phyloP scores from a whole-genome alignment of 2,329 filamentous ascomycete genomes.

The Neonectria coccinea region DNA sequence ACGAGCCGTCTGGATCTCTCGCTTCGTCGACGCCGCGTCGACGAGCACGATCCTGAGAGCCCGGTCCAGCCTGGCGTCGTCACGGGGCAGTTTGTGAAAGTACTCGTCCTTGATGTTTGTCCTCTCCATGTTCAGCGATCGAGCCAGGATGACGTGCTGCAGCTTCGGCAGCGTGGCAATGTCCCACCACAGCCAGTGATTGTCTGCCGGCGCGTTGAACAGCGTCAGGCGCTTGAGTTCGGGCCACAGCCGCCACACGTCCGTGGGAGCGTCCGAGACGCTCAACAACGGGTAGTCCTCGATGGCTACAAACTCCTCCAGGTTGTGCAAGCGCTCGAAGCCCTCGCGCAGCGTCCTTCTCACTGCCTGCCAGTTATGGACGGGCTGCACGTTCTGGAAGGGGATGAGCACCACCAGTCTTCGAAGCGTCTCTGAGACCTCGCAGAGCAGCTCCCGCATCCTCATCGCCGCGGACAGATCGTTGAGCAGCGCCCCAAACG shows the following conservation, averaged over 20 bases:
- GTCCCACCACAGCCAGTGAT: conserved; percentile 54
- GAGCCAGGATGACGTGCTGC: conserved; percentile 57
- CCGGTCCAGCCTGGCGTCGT: conserved; percentile 43
- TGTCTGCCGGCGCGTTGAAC: conserved; percentile 54
- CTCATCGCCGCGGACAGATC: conserved; percentile 55
- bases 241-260: conserved; percentile 59
- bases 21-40: conserved; percentile 44
- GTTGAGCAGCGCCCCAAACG: conserved; percentile 52
- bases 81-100: conserved; percentile 50
- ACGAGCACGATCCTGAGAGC: conserved; percentile 50
- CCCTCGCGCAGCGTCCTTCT: conserved; percentile 57
- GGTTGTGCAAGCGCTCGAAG: conserved; percentile 55
- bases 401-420: conserved; percentile 63
- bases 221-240: conserved; percentile 57
- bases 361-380: conserved; percentile 56
- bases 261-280: conserved; percentile 48
- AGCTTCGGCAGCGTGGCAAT: conserved; percentile 53
- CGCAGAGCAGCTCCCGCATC: conserved; percentile 57
- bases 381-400: conserved; percentile 56
- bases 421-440: conserved; percentile 54
- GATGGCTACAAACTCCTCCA: conserved; percentile 63
- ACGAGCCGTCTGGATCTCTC: conserved; percentile 41
- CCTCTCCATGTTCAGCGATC: conserved; percentile 48
- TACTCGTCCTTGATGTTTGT: conserved; percentile 57
- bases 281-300: conserved; percentile 59